Percentiles rank a stretch among this genome's conserved stretches.
Evolutionary conservation across 306 rosid genomes (phyloP).

Genomic region (Clitoria ternatea): DNA sequence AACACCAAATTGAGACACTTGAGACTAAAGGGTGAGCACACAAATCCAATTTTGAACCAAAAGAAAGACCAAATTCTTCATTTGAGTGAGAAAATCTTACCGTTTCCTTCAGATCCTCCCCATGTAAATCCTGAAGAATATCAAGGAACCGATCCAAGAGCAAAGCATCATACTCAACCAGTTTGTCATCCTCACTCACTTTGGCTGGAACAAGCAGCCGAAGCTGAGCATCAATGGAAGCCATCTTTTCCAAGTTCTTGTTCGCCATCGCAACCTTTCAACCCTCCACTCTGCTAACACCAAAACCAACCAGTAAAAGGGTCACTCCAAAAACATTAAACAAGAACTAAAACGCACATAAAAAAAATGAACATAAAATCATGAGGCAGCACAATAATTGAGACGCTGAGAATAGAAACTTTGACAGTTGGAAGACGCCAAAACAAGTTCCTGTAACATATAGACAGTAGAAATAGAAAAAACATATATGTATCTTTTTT

Average conservation of each 20-base stretch:
- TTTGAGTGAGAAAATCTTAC: slow-evolving; percentile 34
- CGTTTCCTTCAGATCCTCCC: slow-evolving; percentile 76
- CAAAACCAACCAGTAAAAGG: slow-evolving; percentile 3
- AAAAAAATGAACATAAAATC: neutral
- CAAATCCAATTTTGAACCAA: slow-evolving; percentile 14
- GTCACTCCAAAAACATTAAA: neutral
- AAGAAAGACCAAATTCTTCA: neutral
- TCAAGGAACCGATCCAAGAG: slow-evolving; percentile 83
- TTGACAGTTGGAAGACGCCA: neutral
- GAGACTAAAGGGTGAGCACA: neutral
- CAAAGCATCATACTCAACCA: slow-evolving; percentile 81
- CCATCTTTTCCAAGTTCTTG: slow-evolving; percentile 65
- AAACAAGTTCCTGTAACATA: neutral
- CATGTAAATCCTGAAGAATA: slow-evolving; percentile 83
- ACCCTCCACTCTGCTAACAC: slow-evolving; percentile 26
- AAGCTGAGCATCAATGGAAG: slow-evolving; percentile 85
- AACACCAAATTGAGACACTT: slow-evolving; percentile 3
- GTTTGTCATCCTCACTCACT: slow-evolving; percentile 88
- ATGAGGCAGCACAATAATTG: neutral
- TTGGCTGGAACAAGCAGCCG: slow-evolving; percentile 64
- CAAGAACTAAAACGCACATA: neutral
- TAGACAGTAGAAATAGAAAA: neutral
- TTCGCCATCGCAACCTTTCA: slow-evolving; percentile 43
- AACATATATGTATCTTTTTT: neutral
- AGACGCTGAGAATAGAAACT: neutral